A percentile compares a stretch with the other conserved stretches of the same genome.
Conservation (phyloP, 2,329 filamentous ascomycete genomes). For the Metarhizium humberi region DNA sequence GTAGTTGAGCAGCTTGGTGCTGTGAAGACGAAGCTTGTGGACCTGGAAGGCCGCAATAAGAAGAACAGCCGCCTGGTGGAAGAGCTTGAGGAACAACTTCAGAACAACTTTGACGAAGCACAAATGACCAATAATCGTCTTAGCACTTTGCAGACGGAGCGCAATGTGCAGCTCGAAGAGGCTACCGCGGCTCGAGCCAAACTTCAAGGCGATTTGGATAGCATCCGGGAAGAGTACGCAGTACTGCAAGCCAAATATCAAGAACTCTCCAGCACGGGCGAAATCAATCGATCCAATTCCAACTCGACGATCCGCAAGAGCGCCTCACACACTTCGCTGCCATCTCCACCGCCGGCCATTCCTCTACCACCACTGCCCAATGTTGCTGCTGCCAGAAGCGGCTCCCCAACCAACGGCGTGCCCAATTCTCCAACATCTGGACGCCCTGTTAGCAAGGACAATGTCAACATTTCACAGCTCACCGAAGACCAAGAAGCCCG, state of each 20-base stretch:
- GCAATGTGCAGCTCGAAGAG: constrained; percentile 68
- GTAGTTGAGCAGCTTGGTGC: constrained; percentile 48
- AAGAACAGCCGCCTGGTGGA: constrained; percentile 89
- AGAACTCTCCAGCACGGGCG: constrained; percentile 33
- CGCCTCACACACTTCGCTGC: constrained; percentile 70
- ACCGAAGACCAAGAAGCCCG: constrained; percentile 92
- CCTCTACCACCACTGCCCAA: constrained; percentile 85
- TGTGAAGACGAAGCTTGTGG: constrained; percentile 56
- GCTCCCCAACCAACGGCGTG: constrained; percentile 32
- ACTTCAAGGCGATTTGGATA: constrained; percentile 61
- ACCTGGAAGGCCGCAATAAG: constrained; percentile 62
- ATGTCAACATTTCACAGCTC: constrained; percentile 57
- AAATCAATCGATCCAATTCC: constrained; percentile 50
- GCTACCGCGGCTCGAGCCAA: constrained; percentile 54
- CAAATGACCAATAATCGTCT: constrained; percentile 77
- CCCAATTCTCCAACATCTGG: constrained; percentile 45
- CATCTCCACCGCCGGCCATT: constrained; percentile 89
- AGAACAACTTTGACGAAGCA: constrained; percentile 89
- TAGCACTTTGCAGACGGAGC: constrained; percentile 70
- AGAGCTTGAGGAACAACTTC: constrained; percentile 93
- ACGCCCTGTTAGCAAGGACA: constrained; percentile 77
- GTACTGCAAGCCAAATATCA: constrained; percentile 64
- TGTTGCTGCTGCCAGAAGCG: constrained; percentile 36
- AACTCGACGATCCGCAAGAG: constrained; percentile 75
- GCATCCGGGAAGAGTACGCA: constrained; percentile 59